phyloP scores from a whole-genome alignment of 495 filamentous ascomycete species.

The Aspergillus leporis region DNA sequence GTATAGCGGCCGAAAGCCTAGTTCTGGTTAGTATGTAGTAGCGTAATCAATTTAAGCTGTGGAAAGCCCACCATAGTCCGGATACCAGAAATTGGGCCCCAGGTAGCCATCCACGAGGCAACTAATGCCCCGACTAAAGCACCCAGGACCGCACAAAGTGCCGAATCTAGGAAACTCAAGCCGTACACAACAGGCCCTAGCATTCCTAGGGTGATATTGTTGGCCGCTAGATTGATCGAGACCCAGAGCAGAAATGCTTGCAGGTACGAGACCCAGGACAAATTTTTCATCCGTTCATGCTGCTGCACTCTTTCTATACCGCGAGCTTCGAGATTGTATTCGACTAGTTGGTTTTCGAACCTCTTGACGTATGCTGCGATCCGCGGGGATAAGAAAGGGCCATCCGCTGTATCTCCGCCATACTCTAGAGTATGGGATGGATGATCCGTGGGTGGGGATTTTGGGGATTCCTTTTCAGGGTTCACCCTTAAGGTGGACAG shows the following conservation, averaged over 20 bases:
- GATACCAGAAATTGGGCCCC: constrained; percentile 70
- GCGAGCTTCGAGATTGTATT: constrained; percentile 65
- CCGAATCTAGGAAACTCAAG: constrained; percentile 66
- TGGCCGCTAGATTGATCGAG: constrained; percentile 72
- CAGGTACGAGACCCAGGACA: constrained; percentile 58
- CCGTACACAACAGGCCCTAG: constrained; percentile 69
- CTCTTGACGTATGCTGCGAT: constrained; percentile 34
- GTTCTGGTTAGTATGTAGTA: constrained; percentile 9
- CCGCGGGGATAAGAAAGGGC: constrained; percentile 28
- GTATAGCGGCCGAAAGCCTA: constrained; percentile 68
- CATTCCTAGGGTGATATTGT: constrained; percentile 75
- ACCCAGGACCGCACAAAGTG: constrained; percentile 67
- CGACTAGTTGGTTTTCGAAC: constrained; percentile 46
- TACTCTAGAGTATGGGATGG: constrained; percentile 18
- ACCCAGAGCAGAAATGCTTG: constrained; percentile 72
- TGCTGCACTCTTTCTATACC: constrained; percentile 72
- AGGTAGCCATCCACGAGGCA: constrained; percentile 70
- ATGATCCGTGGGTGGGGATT: constrained; percentile 13
- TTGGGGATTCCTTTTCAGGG: constrained; percentile 25
- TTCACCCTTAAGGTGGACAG: constrained; percentile 32
- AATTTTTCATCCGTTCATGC: constrained; percentile 54
- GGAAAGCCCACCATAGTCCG: constrained; percentile 57
- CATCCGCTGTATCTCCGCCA: constrained; percentile 15
- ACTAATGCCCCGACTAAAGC: constrained; percentile 56
- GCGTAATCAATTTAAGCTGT: background rate